Evolutionary conservation across 2,329 filamentous ascomycete genomes (phyloP), one percentile per base, ranked within the genome.

Genomic region (Aureobasidium sp.): DNA sequence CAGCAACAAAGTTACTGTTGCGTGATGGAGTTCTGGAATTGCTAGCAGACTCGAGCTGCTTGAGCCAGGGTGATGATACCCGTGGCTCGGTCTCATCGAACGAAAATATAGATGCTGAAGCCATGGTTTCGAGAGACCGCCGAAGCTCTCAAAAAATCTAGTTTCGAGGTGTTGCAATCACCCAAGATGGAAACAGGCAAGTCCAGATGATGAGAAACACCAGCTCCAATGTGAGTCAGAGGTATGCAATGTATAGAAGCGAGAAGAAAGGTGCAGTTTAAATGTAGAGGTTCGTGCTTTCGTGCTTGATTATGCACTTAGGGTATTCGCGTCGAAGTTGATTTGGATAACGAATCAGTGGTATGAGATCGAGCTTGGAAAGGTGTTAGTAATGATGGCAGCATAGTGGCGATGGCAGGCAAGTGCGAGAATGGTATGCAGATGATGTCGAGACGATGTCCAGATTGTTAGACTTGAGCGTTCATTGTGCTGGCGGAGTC

Each of bases 31-130:
- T 38, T 27, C 17, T 57, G 29, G 31, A 31, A 29, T 25, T 25
- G 13, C 45, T 55, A n/a, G 21, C 33, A 19, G 62, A 53, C 10
- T 64, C 60, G 19, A 64, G 57, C 51, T 62, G 62, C 40, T 61
- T 62, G 13, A 87, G 81, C 94, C 94, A 99, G 17, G 94, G 94
- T 19, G 93, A 97, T 15, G 89, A 87, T 37, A 97, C 90, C 72
- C 89, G 81, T 1, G 90, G 89, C 65, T 96, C 88, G 2, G 90
- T 86, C 64, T 96, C 90, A 15, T 49, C 49, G 71, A 89, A 99
- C 0, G 93, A 96, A 72, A 99, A 99, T 66, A 99, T 90, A 13
- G 93, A 96, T 61, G 94, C 93, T 89, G 94, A 27, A 9, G 31
- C 55, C 29, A 57, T 43, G 25, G 21, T 7, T 38, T 38, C 11